Evolutionary conservation across 805 yeast genomes (phyloP).

Genomic region (Henningerozyma blattae): DNA sequence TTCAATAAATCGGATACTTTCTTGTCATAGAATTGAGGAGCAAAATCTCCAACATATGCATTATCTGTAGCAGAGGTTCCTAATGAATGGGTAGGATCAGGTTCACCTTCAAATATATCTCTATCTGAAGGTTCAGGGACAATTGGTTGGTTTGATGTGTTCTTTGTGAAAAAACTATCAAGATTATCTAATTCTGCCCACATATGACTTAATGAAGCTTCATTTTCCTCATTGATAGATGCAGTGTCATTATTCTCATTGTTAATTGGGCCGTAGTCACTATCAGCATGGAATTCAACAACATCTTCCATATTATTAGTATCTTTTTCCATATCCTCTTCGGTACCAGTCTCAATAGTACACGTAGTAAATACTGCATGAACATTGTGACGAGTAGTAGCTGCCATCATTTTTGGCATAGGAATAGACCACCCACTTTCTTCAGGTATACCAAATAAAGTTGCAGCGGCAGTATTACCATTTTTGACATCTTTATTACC

Average conservation of each 20-base stretch:
- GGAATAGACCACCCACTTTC: constrained; percentile 97
- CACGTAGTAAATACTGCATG: constrained; percentile 93
- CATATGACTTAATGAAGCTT: constrained; percentile 75
- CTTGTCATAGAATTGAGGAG: constrained; percentile 68
- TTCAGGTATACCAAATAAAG: constrained; percentile 82
- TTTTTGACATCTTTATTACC: constrained; percentile 70
- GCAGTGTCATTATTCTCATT: constrained; percentile 19
- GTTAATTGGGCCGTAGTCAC: constrained; percentile 18
- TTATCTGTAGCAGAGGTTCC: constrained; percentile 44
- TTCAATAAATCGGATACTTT: constrained; percentile 68
- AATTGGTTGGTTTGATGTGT: constrained; percentile 16
- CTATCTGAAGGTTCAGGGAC: constrained; percentile 3
- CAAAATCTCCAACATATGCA: constrained; percentile 46
- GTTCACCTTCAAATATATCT: constrained; percentile 17
- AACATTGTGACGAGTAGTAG: constrained; percentile 81
- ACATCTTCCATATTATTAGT: constrained; percentile 15
- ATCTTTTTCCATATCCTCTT: constrained; percentile 5
- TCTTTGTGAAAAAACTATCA: constrained; percentile 78
- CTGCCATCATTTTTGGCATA: constrained; percentile 84
- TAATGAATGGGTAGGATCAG: constrained; percentile 34
- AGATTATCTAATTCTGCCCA: constrained; percentile 86
- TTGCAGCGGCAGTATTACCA: constrained; percentile 76
- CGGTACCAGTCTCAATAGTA: constrained; percentile 21
- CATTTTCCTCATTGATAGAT: constrained; percentile 42
- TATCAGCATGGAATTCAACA: constrained; percentile 24